Evolutionary conservation across 345 rosid species (phyloP).

Genomic region (Eutrema yunnanense): DNA sequence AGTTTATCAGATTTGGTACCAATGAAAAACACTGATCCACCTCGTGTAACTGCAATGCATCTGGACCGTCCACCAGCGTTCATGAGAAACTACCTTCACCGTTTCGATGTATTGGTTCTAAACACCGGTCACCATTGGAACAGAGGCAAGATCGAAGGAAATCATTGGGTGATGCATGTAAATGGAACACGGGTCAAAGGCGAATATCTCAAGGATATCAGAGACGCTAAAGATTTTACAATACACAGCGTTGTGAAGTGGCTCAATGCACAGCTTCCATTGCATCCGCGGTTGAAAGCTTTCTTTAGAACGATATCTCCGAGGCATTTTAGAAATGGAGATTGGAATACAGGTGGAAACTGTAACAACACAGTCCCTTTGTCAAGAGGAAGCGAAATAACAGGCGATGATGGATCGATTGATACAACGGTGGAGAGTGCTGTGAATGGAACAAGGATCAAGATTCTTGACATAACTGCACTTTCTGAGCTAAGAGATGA

Average conservation of each 20-base stretch:
- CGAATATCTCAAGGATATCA: conserved; percentile 33
- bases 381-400: conserved; percentile 42
- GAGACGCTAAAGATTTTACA: conserved; percentile 52
- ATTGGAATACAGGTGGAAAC: conserved; percentile 79
- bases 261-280: conserved; percentile 56
- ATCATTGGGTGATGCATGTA: conserved; percentile 64
- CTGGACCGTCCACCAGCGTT: conserved; percentile 68
- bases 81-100: conserved; percentile 46
- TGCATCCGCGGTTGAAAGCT: conserved; percentile 45
- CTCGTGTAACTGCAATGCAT: conserved; percentile 54
- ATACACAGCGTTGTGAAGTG: conserved; percentile 49
- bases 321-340: conserved; percentile 63
- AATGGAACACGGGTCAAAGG: conserved; percentile 43
- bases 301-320: conserved; percentile 79
- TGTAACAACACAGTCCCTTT: conserved; percentile 60
- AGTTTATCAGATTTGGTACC: conserved; percentile 51
- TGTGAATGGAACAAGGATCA: conserved; percentile 50
- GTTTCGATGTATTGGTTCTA: conserved; percentile 55
- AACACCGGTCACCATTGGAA: conserved; percentile 93
- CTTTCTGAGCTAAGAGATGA: conserved; percentile 68
- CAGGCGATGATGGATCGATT: conserved; percentile 38
- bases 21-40: conserved; percentile 33
- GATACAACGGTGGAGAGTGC: conserved; percentile 54
- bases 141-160: conserved; percentile 59
- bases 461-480: conserved; percentile 66